Conservation (phyloP, 2,329 filamentous ascomycete species). For the Pseudonectria buxi region DNA sequence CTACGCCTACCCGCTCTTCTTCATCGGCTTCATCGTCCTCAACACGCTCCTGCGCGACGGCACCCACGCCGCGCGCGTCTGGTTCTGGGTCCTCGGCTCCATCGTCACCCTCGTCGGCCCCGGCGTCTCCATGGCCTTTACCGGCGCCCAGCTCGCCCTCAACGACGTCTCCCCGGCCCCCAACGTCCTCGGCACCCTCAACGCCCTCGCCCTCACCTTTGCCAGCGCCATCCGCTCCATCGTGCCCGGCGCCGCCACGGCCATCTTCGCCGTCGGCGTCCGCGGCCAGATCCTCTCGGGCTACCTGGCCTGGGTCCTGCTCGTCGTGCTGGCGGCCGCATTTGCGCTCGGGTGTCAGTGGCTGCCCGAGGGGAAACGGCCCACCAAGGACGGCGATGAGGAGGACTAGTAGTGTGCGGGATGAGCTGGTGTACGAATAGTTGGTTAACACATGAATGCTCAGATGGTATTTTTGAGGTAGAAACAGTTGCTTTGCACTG, state of each 20-base stretch:
- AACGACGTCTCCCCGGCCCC: constrained; percentile 67
- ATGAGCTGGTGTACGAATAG: too few species aligned
- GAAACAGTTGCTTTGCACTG: too few species aligned
- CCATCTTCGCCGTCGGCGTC: constrained; percentile 61
- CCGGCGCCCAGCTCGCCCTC: constrained; percentile 62
- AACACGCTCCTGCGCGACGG: constrained; percentile 38
- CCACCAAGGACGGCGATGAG: constrained; percentile 7
- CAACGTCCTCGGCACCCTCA: constrained; percentile 61
- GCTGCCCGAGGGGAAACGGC: constrained; percentile 22
- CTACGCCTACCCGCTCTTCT: constrained; percentile 55
- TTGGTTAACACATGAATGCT: too few species aligned
- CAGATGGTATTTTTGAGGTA: too few species aligned
- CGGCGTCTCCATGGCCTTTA: constrained; percentile 64
- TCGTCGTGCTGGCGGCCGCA: constrained; percentile 24
- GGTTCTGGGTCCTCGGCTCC: constrained; percentile 50
- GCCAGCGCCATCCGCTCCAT: constrained; percentile 57
- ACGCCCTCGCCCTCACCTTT: constrained; percentile 54
- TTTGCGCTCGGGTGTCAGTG: constrained; percentile 20
- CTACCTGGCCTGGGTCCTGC: constrained; percentile 38
- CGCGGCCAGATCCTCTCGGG: constrained; percentile 55
- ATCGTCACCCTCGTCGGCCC: constrained; percentile 46
- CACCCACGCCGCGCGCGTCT: constrained; percentile 25
- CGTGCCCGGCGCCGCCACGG: constrained; percentile 58
- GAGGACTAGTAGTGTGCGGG: constrained; percentile 4
- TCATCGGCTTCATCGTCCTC: constrained; percentile 50